These are phyloP conservation scores for Pecoramyces ruminantium DNA, from an alignment of 192 early-diverging fungal genomes.

Conservation along the genomic window DNA sequence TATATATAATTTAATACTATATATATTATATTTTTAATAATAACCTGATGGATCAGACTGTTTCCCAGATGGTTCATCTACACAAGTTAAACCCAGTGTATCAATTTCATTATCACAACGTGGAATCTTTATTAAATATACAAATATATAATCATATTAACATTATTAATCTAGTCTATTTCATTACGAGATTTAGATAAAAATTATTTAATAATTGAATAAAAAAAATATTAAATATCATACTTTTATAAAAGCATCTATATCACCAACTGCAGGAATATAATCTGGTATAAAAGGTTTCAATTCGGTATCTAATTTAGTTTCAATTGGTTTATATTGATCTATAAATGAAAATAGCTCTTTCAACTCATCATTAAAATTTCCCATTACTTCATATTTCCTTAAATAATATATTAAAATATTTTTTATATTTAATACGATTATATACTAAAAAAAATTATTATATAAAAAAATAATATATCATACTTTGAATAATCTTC, in stretches of 20 bases:
- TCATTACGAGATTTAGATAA: no score
- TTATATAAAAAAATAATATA: background rate
- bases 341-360: conserved; percentile 30
- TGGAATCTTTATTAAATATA: conserved; percentile 20
- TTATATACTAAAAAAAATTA: no score
- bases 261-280: conserved; percentile 43
- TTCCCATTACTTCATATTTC: background rate
- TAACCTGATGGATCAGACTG: conserved; percentile 36
- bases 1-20: background rate
- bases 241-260: conserved; percentile 48
- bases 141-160: no score
- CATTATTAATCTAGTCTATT: no score
- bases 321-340: conserved; percentile 29
- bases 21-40: background rate
- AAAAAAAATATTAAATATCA: no score
- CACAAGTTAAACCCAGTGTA: conserved; percentile 18
- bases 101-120: conserved; percentile 24
- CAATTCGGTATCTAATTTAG: conserved; percentile 27
- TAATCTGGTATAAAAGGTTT: conserved; percentile 39
- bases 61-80: conserved; percentile 26
- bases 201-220: no score
- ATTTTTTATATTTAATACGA: no score
- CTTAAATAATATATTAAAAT: no score
- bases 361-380: conserved; percentile 17
- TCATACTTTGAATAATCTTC: background rate